phyloP scores from a whole-genome alignment of 768 basidiomycete species.

The Leucogyrophana mollusca region DNA sequence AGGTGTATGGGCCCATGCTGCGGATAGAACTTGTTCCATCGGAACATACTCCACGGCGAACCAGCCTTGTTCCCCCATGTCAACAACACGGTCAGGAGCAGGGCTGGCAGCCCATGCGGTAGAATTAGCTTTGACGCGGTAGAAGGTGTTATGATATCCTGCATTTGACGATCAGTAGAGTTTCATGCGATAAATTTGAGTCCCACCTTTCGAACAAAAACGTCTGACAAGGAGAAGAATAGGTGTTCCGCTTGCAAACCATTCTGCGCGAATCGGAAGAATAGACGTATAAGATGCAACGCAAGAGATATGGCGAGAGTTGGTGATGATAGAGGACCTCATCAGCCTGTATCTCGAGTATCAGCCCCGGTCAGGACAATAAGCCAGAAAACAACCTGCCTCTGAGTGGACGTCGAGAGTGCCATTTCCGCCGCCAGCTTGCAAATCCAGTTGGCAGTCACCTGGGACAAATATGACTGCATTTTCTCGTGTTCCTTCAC shows the following conservation, averaged over 20 bases:
- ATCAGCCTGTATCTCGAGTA: too few species aligned
- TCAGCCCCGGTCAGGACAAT: too few species aligned
- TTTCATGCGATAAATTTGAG: neutral
- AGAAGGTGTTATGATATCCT: neutral
- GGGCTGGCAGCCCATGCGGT: neutral
- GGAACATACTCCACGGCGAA: neutral
- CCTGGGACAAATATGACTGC: neutral
- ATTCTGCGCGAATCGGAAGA: too few species aligned
- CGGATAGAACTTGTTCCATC: neutral
- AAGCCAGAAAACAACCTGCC: too few species aligned
- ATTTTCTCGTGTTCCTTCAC: neutral
- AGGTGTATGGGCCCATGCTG: neutral
- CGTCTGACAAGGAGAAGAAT: too few species aligned
- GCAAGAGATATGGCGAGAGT: too few species aligned
- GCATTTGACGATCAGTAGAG: neutral
- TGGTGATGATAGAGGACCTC: too few species aligned
- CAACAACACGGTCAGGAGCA: neutral
- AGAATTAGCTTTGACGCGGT: neutral
- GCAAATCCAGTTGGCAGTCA: neutral
- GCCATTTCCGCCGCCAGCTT: neutral
- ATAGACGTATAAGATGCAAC: too few species aligned
- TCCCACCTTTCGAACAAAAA: too few species aligned
- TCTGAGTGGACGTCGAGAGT: neutral
- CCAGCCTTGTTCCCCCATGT: neutral
- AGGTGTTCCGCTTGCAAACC: too few species aligned